These are phyloP conservation scores for Kodamaea nitidulidarum DNA, from an alignment of 805 yeast genomes.

Conservation along the genomic window DNA sequence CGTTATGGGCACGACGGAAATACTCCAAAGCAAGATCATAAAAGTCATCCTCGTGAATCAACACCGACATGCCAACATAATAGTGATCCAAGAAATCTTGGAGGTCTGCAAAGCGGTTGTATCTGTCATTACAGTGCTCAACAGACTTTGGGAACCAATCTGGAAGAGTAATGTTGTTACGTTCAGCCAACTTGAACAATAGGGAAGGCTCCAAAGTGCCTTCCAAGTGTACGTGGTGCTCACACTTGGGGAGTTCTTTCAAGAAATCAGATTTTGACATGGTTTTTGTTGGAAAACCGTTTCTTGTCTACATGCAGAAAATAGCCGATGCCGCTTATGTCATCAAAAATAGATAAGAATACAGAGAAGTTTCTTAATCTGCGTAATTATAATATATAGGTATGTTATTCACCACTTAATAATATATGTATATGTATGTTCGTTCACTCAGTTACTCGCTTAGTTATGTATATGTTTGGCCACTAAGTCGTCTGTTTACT, in stretches of 20 bases:
- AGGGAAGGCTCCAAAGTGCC: constrained; percentile 76
- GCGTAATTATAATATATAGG: too few relatives aligned
- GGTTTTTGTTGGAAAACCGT: too few relatives aligned
- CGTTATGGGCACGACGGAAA: constrained; percentile 52
- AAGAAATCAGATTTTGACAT: constrained; percentile 10
- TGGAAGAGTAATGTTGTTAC: constrained; percentile 62
- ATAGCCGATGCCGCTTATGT: too few relatives aligned
- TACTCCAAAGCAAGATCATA: constrained; percentile 74
- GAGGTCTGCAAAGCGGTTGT: constrained; percentile 58
- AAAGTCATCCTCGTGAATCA: constrained; percentile 66
- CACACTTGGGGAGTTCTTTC: constrained; percentile 75
- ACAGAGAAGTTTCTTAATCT: too few relatives aligned
- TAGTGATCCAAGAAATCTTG: constrained; percentile 78
- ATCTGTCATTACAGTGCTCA: constrained; percentile 48
- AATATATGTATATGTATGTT: too few relatives aligned
- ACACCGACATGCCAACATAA: constrained; percentile 77
- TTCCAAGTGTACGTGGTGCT: constrained; percentile 81
- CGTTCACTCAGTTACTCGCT: too few relatives aligned
- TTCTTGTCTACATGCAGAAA: too few relatives aligned
- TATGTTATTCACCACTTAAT: too few relatives aligned
- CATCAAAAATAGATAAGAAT: too few relatives aligned
- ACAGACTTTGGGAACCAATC: constrained; percentile 55
- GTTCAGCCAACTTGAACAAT: constrained; percentile 61
- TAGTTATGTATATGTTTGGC: too few relatives aligned
- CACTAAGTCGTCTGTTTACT: too few relatives aligned